Percentiles rank a stretch among this genome's conserved stretches.
Conservation (phyloP, 2,329 filamentous ascomycete genomes). For the Epicoccum nigrum region DNA sequence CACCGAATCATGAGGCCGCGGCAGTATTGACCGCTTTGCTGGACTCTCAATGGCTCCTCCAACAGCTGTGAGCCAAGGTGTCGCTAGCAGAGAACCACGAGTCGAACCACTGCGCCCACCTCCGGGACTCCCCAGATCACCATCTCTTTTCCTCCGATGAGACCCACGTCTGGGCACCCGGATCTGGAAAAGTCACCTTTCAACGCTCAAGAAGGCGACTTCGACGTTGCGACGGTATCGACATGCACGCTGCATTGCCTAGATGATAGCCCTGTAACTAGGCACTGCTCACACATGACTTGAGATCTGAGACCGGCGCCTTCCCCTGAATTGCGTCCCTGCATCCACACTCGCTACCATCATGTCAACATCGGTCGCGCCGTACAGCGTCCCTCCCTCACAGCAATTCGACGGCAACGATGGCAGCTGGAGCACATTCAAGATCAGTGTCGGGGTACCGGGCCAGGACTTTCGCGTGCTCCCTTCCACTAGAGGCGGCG, state of each 20-base stretch:
- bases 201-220: constrained; percentile 1
- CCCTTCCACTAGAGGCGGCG: constrained; percentile 42
- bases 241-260: constrained; percentile 7
- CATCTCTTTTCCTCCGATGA: constrained; percentile 1
- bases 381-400: constrained; percentile 43
- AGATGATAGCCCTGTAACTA: not conserved
- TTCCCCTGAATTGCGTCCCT: constrained; percentile 1
- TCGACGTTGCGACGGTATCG: constrained; percentile 3
- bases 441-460: constrained; percentile 49
- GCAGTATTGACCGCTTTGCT: constrained; percentile 11
- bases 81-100: constrained; percentile 8
- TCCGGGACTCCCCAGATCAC: constrained; percentile 12
- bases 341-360: constrained; percentile 17
- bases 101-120: constrained; percentile 6
- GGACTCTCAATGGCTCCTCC: not conserved
- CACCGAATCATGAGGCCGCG: constrained; percentile 17
- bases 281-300: constrained; percentile 1
- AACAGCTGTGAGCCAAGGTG: constrained; percentile 3
- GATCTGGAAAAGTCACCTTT: constrained; percentile 4
- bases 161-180: constrained; percentile 1
- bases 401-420: constrained; percentile 50
- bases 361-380: constrained; percentile 28
- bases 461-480: constrained; percentile 48
- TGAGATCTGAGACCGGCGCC: not conserved
- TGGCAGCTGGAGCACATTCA: constrained; percentile 51